Evolutionary conservation across 805 yeast species (phyloP).

Genomic region (Starmerella asiatica): DNA sequence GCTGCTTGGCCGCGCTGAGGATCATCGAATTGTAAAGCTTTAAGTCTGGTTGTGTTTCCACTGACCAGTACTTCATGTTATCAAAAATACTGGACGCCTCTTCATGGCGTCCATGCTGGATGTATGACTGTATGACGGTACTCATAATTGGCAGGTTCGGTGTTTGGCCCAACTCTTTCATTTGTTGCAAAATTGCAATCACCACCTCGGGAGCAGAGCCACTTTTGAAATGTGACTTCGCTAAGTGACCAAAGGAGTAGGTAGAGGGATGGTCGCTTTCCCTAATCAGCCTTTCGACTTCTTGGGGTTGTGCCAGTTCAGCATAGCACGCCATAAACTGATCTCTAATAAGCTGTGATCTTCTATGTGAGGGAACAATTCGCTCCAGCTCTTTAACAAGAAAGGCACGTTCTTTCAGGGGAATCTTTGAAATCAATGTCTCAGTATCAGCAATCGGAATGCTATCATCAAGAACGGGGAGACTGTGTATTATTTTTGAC

Average conservation of each 20-base stretch:
- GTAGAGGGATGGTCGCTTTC: constrained; percentile 20
- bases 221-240: constrained; percentile 24
- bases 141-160: constrained; percentile 34
- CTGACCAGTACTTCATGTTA: constrained; percentile 68
- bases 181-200: constrained; percentile 16
- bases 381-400: constrained; percentile 17
- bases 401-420: constrained; percentile 19
- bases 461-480: constrained; percentile 5
- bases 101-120: constrained; percentile 34
- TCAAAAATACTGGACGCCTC: constrained; percentile 67
- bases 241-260: constrained; percentile 25
- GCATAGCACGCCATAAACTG: constrained; percentile 27
- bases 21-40: constrained; percentile 61
- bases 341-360: constrained; percentile 18
- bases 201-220: constrained; percentile 19
- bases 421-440: constrained; percentile 20
- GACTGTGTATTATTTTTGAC: constrained; percentile 1
- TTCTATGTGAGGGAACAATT: constrained; percentile 14
- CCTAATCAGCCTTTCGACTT: constrained; percentile 20
- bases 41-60: constrained; percentile 51
- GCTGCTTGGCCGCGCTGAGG: constrained; percentile 45
- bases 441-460: constrained; percentile 21
- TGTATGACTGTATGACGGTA: constrained; percentile 48
- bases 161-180: constrained; percentile 19
- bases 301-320: constrained; percentile 17